Base-by-base conservation (phyloP, 106 monocot species). In the Phalaenopsis equestris region DNA sequence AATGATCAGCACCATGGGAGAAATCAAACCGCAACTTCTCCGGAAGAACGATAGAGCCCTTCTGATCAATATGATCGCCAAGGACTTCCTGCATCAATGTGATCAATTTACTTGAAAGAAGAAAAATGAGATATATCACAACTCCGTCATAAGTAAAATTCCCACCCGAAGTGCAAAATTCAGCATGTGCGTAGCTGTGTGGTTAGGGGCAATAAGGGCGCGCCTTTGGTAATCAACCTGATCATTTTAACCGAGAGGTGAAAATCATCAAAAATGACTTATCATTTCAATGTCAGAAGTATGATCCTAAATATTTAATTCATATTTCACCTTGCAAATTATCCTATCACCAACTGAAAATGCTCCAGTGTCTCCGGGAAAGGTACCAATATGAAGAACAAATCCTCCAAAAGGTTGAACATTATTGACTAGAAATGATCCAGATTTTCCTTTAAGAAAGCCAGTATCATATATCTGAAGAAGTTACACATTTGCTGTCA, bases 41-140 rank as follows among this genome's bases (percentile, higher is more conserved):
- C 65, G 98, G 98, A 78, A 98, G 94, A 87, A 98, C 98, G 86
- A 94, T 98, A 58, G 98, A 98, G 57, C 97, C 97, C 79, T 98
- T 98, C 77, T 98, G 97, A 86, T 94, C 97, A 83, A 98, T 82
- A 87, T 98, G 97, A 77, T 98, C 92, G 76, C 98, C 98, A 86
- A 98, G 94, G 41, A 98, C 88, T 84, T 94, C 92, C 98, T 98
- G 87, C 78, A 92, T 9, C 19, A 80, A 37, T 55, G 2, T 12
- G 42, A 72, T 14, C 83, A 79, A 41, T 67, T 77, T 19, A 2
- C 39, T 8, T 38, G 10, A 38, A 41, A 65, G 30, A 23, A 42
- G 16, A 9, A 78, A 41, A 58, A 36, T 70, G 12, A 38, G 16
- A 74, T 45, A 15, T 8, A 57, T 41, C 42, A 56, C 7, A 75